A percentile compares a stretch with the other conserved stretches of the same genome.
phyloP scores from a whole-genome alignment of 352 stramenopile genomes.

The Lagenidium sp. region DNA sequence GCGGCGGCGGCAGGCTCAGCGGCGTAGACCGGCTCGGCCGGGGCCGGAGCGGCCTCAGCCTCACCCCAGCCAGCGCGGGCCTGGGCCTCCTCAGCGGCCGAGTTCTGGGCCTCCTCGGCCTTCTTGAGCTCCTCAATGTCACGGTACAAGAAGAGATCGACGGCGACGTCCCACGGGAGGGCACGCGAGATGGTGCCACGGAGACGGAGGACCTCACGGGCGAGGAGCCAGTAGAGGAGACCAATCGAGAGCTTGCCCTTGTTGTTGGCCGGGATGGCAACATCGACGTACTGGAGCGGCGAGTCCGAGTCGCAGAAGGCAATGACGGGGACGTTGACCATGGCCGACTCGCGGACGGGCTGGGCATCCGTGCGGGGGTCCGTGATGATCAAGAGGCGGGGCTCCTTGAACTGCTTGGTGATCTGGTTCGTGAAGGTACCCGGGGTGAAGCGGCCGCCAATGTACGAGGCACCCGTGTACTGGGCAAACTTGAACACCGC shows the following conservation, averaged over 20 bases:
- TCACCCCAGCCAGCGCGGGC: conserved; percentile 68
- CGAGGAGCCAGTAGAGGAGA: conserved; percentile 99
- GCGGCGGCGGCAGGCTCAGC: conserved; percentile 29
- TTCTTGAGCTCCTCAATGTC: conserved; percentile 99
- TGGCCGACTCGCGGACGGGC: conserved; percentile 96
- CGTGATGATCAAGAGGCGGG: conserved; percentile 98
- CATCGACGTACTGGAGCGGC: conserved; percentile 98
- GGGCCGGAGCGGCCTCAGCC: conserved; percentile 26
- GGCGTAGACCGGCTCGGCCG: conserved; percentile 47
- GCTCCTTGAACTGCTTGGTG: conserved; percentile 99
- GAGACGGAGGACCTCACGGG: conserved; percentile 97
- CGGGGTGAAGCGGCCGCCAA: conserved; percentile 99
- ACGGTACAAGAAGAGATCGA: conserved; percentile 99
- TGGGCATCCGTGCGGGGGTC: conserved; percentile 98
- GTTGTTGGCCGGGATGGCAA: conserved; percentile 99
- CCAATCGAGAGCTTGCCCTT: conserved; percentile 99
- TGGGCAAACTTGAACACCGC: conserved; percentile 99
- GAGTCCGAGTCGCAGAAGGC: conserved; percentile 99
- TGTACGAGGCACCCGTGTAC: conserved; percentile 97
- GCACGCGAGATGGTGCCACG: conserved; percentile 94
- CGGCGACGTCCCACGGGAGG: conserved; percentile 96
- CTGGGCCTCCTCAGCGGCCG: conserved; percentile 68
- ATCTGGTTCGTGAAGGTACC: conserved; percentile 99
- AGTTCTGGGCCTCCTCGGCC: conserved; percentile 94
- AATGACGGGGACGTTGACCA: conserved; percentile 99